A percentile compares a stretch with the other conserved stretches of the same genome.
phyloP scores from a whole-genome alignment of 208 protist genomes.

The Leishmania arabica region DNA sequence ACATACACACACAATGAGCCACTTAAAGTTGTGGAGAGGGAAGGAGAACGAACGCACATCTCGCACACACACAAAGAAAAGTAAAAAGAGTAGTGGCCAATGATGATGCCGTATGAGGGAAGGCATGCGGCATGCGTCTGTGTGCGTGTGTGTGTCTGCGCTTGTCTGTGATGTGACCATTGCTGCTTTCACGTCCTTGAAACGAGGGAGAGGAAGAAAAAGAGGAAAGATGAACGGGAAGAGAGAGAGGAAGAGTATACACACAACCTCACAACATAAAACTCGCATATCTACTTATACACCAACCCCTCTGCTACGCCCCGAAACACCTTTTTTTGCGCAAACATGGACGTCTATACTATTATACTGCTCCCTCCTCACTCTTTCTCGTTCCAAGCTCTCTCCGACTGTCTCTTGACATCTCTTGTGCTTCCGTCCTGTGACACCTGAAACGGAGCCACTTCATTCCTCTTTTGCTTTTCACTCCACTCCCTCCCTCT shows the following conservation, averaged over 20 bases:
- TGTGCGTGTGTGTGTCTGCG: background rate
- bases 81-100: background rate
- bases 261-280: background rate
- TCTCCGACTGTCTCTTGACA: background rate
- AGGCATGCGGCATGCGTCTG: background rate
- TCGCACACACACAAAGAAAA: too few relatives aligned
- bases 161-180: background rate
- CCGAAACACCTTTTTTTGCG: background rate
- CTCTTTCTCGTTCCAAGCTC: background rate
- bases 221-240: background rate
- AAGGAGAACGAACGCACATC: too few relatives aligned
- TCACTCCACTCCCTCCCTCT: background rate
- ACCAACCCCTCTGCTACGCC: background rate
- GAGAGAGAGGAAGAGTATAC: background rate
- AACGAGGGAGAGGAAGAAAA: background rate
- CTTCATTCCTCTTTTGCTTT: background rate
- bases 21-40: too few relatives aligned
- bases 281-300: background rate
- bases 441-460: background rate
- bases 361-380: background rate
- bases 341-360: background rate
- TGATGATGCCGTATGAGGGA: background rate
- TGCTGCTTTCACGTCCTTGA: background rate
- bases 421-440: background rate
- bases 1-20: too few relatives aligned